A percentile compares a stretch with the other conserved stretches of the same genome.
Conservation (phyloP, 768 basidiomycete genomes). For the Suillus alpinus region DNA sequence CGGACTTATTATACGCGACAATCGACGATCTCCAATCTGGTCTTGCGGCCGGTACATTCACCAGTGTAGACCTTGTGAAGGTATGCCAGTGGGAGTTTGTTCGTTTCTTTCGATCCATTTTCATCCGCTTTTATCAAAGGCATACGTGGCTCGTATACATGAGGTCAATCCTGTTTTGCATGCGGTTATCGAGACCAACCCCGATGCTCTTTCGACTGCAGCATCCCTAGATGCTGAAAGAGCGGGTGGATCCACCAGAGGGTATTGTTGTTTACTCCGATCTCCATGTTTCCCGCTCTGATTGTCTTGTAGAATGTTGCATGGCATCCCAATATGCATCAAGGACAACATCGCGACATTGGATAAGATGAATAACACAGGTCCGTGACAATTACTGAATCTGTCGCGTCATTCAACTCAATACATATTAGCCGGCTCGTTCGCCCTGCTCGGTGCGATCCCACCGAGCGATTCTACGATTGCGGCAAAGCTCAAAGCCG, state of each 20-base stretch:
- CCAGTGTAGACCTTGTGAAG: background rate
- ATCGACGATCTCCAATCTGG: slow-evolving; percentile 1
- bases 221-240: slow-evolving; percentile 1
- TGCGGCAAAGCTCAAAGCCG: slow-evolving; percentile 1
- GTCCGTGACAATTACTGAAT: background rate
- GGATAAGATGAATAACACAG: slow-evolving; percentile 3
- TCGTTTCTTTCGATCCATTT: background rate
- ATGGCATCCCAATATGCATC: slow-evolving; percentile 1
- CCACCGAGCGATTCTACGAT: slow-evolving; percentile 3
- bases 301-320: background rate
- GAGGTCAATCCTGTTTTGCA: background rate
- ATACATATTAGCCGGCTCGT: background rate
- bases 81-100: background rate
- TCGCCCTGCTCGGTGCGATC: slow-evolving; percentile 1
- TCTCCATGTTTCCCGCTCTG: background rate
- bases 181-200: background rate
- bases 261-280: background rate
- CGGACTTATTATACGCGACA: background rate
- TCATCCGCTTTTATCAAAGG: background rate
- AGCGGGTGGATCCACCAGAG: background rate
- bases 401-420: background rate
- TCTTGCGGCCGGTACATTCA: background rate
- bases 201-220: background rate
- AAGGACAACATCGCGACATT: slow-evolving; percentile 1
- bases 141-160: slow-evolving; percentile 2